phyloP scores from a whole-genome alignment of 257 asterid species.

The Solanum ossicruentum region DNA sequence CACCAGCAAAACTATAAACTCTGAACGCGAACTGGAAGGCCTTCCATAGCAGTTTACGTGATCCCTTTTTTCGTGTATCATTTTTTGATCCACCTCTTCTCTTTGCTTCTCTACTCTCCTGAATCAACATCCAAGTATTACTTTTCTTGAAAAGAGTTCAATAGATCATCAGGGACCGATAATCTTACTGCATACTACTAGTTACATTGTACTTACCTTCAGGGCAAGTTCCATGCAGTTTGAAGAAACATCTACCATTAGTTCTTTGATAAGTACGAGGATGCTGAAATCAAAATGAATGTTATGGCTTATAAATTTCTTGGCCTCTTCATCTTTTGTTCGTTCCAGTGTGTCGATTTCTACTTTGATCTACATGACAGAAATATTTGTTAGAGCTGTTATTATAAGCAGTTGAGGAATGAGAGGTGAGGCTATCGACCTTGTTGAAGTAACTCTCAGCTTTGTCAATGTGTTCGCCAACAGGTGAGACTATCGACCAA shows the following conservation, averaged over 20 bases:
- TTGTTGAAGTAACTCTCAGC: conserved; percentile 68
- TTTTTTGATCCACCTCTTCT: conserved; percentile 8
- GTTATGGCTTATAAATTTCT: conserved; percentile 60
- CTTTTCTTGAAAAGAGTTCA: not conserved
- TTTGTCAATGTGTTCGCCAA: conserved; percentile 51
- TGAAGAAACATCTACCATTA: conserved; percentile 75
- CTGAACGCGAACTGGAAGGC: conserved; percentile 84
- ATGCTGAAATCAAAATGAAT: conserved; percentile 68
- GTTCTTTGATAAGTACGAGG: conserved; percentile 58
- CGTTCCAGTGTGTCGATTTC: conserved; percentile 67
- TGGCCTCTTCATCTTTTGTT: conserved; percentile 70
- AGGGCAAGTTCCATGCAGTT: conserved; percentile 75
- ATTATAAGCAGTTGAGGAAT: not conserved
- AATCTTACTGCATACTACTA: not conserved
- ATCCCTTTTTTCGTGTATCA: conserved; percentile 19
- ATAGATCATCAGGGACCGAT: not conserved
- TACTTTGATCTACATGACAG: conserved; percentile 42
- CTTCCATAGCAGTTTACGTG: conserved; percentile 54
- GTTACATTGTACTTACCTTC: conserved; percentile 31
- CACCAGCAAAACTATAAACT: conserved; percentile 77
- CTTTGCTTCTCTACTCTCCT: conserved; percentile 48
- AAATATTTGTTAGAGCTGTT: not conserved
- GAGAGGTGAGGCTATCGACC: conserved; percentile 13
- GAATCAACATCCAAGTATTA: not conserved
- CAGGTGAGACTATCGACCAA: conserved; percentile 45